Evolutionary conservation across 257 asterid species (phyloP).

Genomic region (Solanum bulbocastanum): DNA sequence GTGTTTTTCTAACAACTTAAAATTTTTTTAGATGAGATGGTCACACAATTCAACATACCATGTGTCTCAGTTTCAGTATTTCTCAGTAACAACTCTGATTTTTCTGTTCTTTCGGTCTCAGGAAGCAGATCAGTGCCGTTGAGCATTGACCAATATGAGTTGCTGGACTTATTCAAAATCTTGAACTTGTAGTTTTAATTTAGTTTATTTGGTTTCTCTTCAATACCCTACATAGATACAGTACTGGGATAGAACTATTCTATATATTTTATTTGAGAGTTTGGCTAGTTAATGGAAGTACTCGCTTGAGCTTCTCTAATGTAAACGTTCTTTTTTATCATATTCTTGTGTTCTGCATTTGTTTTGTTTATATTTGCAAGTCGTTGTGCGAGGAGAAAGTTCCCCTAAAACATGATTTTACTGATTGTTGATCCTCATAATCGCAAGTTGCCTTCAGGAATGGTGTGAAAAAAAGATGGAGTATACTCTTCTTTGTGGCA

Average conservation of each 20-base stretch:
- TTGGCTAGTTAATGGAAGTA: neutral
- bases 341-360: neutral
- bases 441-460: constrained; percentile 35
- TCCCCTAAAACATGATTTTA: neutral
- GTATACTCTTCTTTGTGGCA: constrained; percentile 40
- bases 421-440: neutral
- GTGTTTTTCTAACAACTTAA: neutral
- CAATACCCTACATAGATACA: neutral
- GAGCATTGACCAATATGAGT: neutral
- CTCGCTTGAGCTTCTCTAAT: neutral
- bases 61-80: neutral
- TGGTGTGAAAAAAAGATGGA: constrained; percentile 96
- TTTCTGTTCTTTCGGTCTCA: neutral
- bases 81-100: neutral
- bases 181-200: neutral
- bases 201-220: neutral
- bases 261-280: neutral
- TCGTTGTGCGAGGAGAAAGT: neutral
- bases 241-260: neutral
- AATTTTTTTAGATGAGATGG: neutral
- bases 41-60: neutral
- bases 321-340: neutral
- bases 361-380: neutral
- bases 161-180: neutral
- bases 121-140: neutral